Base-by-base conservation (phyloP, 2,329 filamentous ascomycete genomes). In the Aspergillus sp. region DNA sequence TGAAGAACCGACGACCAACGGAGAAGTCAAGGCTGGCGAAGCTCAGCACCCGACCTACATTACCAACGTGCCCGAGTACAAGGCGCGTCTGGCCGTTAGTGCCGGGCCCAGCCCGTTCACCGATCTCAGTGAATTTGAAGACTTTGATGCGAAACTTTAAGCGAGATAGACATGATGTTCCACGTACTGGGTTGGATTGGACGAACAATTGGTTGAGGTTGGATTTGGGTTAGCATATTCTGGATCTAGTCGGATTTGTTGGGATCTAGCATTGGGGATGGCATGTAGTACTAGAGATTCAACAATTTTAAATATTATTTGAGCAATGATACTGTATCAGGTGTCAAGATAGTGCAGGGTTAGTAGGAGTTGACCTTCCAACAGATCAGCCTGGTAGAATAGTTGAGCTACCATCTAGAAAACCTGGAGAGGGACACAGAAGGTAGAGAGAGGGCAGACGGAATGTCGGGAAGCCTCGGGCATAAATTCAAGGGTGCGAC, bases 121-220 rank as follows among this genome's bases (percentile, higher is more conserved):
- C 70, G 89, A 95, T 65, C 75, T 98, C 57, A 89, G 83, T 62
- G 90, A 92, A 70, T 98, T 94, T 75, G 90, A 96, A 73, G 94
- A 97, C 60, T 81, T 88, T 60, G 91, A 91, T 63, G 79, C 90
- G 14, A 97, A 97, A 80, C 82, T 97, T 58, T 94, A 74, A 83
- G 36, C 36, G 36, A 57, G 18, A 55, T 49, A 31, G 52, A 29
- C 22, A 9, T 29, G 26, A 29, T 32, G 31, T 52, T 56, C 52
- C 16, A 52, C 26, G 31, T 47, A 46, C 29, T n/a, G 58, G 29
- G 20, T 29, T 46, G 49, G 45, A 22, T 54, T 32, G 54, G 46
- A 45, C 46, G 42, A 45, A 26, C 29, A 32, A 29, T 11, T 16
- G 32, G 29, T 50, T 31, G 56, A 47, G 36, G 16, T 42, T 42